A percentile compares a stretch with the other conserved stretches of the same genome.
phyloP scores from a whole-genome alignment of 2,329 filamentous ascomycete genomes.

The Mycocentrospora acerina region DNA sequence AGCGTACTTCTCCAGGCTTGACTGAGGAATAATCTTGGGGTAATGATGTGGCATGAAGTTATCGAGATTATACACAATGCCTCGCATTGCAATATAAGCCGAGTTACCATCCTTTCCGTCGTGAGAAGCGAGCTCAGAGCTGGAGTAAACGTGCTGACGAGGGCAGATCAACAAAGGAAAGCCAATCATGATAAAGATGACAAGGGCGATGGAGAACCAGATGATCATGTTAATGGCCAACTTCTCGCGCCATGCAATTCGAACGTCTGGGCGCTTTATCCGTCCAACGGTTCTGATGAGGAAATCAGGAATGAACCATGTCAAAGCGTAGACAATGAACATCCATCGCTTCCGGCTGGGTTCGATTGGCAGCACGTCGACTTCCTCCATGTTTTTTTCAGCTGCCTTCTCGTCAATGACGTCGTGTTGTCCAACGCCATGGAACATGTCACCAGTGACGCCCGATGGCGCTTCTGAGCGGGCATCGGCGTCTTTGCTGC shows the following conservation, averaged over 20 bases:
- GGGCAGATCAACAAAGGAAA: slow-evolving; percentile 91
- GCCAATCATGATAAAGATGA: slow-evolving; percentile 84
- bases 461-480: slow-evolving; percentile 95
- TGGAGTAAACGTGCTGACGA: slow-evolving; percentile 82
- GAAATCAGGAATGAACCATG: slow-evolving; percentile 86
- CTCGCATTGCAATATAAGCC: slow-evolving; percentile 80
- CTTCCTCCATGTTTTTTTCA: slow-evolving; percentile 84
- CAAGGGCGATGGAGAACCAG: slow-evolving; percentile 77
- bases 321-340: slow-evolving; percentile 77
- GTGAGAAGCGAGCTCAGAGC: slow-evolving; percentile 70
- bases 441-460: slow-evolving; percentile 94
- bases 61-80: slow-evolving; percentile 81
- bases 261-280: slow-evolving; percentile 90
- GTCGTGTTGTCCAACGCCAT: slow-evolving; percentile 88
- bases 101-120: slow-evolving; percentile 68
- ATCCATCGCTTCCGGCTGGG: slow-evolving; percentile 88
- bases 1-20: slow-evolving; percentile 74
- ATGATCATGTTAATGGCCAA: slow-evolving; percentile 97
- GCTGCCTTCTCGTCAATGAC: slow-evolving; percentile 96
- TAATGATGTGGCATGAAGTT: slow-evolving; percentile 77
- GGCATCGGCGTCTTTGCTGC: slow-evolving; percentile 73
- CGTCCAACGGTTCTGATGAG: slow-evolving; percentile 73
- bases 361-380: slow-evolving; percentile 79
- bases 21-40: slow-evolving; percentile 63
- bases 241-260: slow-evolving; percentile 94